Evolutionary conservation across 768 basidiomycete species (phyloP), one percentile per base, ranked within the genome.

Genomic region (Suillus subaureus): DNA sequence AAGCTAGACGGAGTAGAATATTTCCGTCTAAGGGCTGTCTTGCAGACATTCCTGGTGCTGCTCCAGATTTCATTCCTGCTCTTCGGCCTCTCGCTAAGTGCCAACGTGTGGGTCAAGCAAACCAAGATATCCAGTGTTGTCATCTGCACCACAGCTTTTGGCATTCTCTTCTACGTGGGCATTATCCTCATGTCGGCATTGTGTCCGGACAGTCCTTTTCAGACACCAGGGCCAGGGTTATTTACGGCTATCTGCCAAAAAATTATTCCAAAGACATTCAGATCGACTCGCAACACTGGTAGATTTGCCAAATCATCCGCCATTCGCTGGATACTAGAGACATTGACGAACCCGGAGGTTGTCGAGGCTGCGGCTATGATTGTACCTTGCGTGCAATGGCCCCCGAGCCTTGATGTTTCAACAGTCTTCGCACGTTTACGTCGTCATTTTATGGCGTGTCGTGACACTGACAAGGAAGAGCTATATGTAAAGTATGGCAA

Each of bases 281-380:
- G n/a, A n/a, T n/a, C n/a, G n/a, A n/a, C n/a, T n/a, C n/a, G n/a
- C n/a, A n/a, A n/a, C n/a, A n/a, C n/a, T n/a, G n/a, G n/a, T n/a
- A n/a, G n/a, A n/a, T n/a, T n/a, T n/a, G n/a, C 18, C 8, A 55
- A 33, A 55, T 55, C 2, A 2, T 56, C 55, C 6, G n/a, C 64
- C 6, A 62, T 70, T 16, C 43, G 54, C 33, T 72, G 71, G 71
- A 39, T 72, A 15, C 61, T 72, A 15, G 67, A 69, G 31, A 72
- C 64, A 13, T 72, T 69, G 13, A 61, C 61, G 33, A 35, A 55
- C 31, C 31, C 18, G 6, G 21, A 35, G n/a, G 11, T 7, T n/a
- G 11, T 55, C 1, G 18, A 55, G 12, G 54, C 18, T 55, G 33
- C 54, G 21, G 54, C 21, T 21, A 21, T 21, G 9, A 55, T 55